Evolutionary conservation across 306 rosid species (phyloP), one percentile per base, ranked within the genome.

Genomic region (Elaeagnus macrophylla): DNA sequence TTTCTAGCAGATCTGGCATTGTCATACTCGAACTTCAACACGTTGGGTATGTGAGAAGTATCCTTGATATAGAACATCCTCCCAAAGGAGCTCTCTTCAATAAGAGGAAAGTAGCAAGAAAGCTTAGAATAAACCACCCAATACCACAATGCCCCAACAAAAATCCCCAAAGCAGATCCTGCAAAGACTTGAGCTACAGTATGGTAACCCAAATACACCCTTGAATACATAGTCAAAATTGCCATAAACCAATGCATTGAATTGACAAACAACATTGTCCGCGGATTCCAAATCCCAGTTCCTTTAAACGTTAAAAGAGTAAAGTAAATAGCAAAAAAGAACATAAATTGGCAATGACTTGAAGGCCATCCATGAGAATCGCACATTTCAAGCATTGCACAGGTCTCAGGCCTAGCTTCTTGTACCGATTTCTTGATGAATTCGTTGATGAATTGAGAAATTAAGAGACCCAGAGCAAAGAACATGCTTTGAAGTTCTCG

Each of bases 351-450:
- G 37, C 84, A 78, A 47, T 87, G 99, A n/a, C 95, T 84, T 6
- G 99, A 91, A 1, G 96, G 96, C 96, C 96, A 91, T 1, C 99
- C 99, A 5, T 91, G 95, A 0, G 99, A 91, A 57, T 91, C 99
- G 12, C 96, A 91, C 75, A 60, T 77, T 59, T 91, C 99, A 39
- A 91, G 89, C 13, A 84, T 57, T 4, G 52, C 74, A 48, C 99
- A 91, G 12, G 96, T 87, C 25, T 70, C 82, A 8, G 96, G 99
- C 0, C 99, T 89, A 36, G 80, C 81, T 65, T 91, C 94, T 35
- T 86, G 85, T 52, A 91, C 85, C 32, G 77, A 70, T 46, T 70
- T 67, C 36, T 91, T 86, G 86, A 86, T 59, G 44, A 86, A 1
- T 44, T 86, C 95, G 65, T 91, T 91, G 66, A 91, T 8, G 72